Percentiles rank a stretch among this genome's conserved stretches.
phyloP scores from a whole-genome alignment of 306 rosid species.

The barrel medic (Medicago truncatula) region DNA sequence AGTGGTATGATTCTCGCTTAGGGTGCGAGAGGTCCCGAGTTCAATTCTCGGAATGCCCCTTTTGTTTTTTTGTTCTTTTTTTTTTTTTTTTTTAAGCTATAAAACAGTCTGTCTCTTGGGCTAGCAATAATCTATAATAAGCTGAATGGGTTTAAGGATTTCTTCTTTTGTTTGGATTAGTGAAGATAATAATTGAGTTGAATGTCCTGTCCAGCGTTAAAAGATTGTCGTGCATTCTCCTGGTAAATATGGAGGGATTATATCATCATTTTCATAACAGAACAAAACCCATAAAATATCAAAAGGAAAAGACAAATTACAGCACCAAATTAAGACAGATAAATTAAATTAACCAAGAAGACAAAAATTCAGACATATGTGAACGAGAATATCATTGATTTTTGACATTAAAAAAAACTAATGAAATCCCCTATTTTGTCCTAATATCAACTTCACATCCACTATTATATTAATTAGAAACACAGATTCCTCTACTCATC shows the following conservation, averaged over 20 bases:
- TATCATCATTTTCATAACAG: background rate
- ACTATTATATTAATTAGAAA: background rate
- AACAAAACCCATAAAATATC: background rate
- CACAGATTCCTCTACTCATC: background rate
- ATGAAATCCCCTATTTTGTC: slow-evolving; percentile 37
- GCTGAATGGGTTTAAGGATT: no score
- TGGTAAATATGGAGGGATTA: no score
- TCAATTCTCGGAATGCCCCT: slow-evolving; percentile 31
- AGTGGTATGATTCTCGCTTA: slow-evolving; percentile 34
- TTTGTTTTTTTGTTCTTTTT: background rate
- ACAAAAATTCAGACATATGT: background rate
- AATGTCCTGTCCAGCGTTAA: no score
- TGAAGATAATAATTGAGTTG: no score
- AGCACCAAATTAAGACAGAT: background rate
- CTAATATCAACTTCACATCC: background rate
- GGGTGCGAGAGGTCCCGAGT: slow-evolving; percentile 36
- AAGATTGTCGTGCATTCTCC: no score
- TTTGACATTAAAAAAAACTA: background rate
- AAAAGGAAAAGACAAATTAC: slow-evolving; percentile 3
- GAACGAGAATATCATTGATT: no score
- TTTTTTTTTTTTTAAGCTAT: background rate
- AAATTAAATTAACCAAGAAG: background rate
- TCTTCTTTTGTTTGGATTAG: no score
- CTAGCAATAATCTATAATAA: no score
- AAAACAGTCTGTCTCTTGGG: no score